Base-by-base conservation (phyloP, 345 rosid species). In the Aquilaria malaccensis region DNA sequence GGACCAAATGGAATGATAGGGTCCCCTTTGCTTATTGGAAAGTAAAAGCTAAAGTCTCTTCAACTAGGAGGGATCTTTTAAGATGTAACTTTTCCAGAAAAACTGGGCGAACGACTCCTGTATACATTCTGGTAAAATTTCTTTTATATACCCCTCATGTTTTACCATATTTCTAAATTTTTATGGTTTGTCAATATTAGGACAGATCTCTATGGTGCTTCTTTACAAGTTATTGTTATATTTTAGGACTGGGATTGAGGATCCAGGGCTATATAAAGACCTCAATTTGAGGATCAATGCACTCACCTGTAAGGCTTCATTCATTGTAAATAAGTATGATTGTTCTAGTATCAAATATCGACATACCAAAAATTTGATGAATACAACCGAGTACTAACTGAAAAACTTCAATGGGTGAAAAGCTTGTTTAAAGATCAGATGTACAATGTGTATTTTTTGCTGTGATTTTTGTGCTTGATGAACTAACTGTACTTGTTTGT, bases 221-320 rank as follows among this genome's bases (percentile, higher is more conserved):
- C 22, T 22, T 22, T 0, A 22, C 22, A 22, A 22, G 22, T 22
- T 22, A 22, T 22, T 22, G 12, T 4, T 6, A 13, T 4, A 53
- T 15, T 69, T 15, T 55, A 82, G 87, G 78, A 82, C 52, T 85
- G 87, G 87, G 47, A 0, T 9, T 37, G 49, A 75, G 79, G 75
- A 66, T 56, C 67, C 0, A 66, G 72, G 54, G 60, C 68, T 65
- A 76, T 53, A 63, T 72, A 69, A 52, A 72, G 80, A 33, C 79
- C 86, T 33, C 83, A 74, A 41, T 33, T 85, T 51, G 70, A 70
- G 55, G 69, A 77, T 52, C 88, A 85, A 64, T 85, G 85, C 75
- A 77, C 73, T 1, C 79, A 85, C 70, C 74, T 81, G 91, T 85
- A 61, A 37, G 22, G 22, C 22, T 22, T 22, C 22, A 22, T 22